Evolutionary conservation across 2,329 filamentous ascomycete genomes (phyloP), one percentile per base, ranked within the genome.

Genomic region (Laburnicola sp.): DNA sequence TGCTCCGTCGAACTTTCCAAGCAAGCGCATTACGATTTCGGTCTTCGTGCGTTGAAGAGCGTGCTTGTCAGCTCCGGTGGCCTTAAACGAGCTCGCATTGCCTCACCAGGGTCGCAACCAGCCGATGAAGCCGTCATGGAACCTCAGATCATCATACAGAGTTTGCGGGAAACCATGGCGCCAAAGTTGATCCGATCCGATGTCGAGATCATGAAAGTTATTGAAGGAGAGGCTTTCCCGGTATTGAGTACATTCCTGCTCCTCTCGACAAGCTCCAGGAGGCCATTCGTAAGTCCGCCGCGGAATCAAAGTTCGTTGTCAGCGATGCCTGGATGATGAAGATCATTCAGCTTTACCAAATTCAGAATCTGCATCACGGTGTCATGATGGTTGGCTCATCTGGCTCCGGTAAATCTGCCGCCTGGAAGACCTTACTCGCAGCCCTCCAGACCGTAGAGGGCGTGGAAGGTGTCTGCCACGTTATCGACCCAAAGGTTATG

Each of bases 311-410:
- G 65, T 83, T 96, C 10, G 90, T 96, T 6, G 88, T 95, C 61
- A 97, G 87, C 51, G 92, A 97, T 48, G 86, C 87, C 40, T 99
- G 95, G 95, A 91, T 97, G 84, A 94, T 90, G 51, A 99, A 99
- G 77, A 86, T 96, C 30, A 81, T 99, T 6, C 94, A 99, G 72
- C 83, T 99, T 2, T 97, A 96, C 72, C 94, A 99, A 73, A 99
- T 99, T 57, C 94, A 97, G 74, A 89, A 87, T 59, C 91, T 99
- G 51, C 94, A 99, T 68, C 94, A 99, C 63, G 94, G 94, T 87
- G 94, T 99, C 26, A 99, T 99, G 95, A 97, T 99, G 94, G 94
- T 99, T 7, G 94, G 94, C 57, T 91, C 90, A 68, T 97, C 95
- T 27, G 94, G 95, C n/a, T 88, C 93, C 39, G 95, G 95, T 69